Evolutionary conservation across 371 early-diverging fungal species (phyloP).

Genomic region (Mucor irregularis): DNA sequence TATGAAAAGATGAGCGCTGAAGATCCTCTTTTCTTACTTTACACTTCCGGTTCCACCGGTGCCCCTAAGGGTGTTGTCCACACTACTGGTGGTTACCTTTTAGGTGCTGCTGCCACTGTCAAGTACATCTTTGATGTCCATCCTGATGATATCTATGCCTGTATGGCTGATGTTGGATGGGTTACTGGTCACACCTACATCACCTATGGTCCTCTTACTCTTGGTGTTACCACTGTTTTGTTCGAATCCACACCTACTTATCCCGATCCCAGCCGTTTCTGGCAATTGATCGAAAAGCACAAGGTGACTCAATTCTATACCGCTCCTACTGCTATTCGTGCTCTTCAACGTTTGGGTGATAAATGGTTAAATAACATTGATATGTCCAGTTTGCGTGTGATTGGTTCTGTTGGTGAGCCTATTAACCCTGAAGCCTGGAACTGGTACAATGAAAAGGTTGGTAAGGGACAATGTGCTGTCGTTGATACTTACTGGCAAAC

Average conservation of each 20-base stretch:
- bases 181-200: constrained; percentile 79
- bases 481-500: constrained; percentile 98
- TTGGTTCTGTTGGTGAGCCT: constrained; percentile 98
- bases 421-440: constrained; percentile 98
- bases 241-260: constrained; percentile 92
- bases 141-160: constrained; percentile 80
- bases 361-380: constrained; percentile 74
- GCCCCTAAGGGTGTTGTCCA: constrained; percentile 93
- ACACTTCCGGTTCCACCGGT: constrained; percentile 94
- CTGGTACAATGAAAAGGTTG: constrained; percentile 94
- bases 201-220: constrained; percentile 93
- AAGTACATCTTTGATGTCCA: constrained; percentile 93
- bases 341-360: constrained; percentile 87
- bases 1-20: constrained; percentile 80
- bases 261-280: constrained; percentile 84
- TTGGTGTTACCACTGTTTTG: constrained; percentile 91
- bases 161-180: constrained; percentile 81
- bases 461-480: constrained; percentile 80
- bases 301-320: constrained; percentile 98
- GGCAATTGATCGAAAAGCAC: constrained; percentile 85
- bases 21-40: constrained; percentile 94
- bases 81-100: constrained; percentile 92
- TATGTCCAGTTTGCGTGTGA: constrained; percentile 80
- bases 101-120: constrained; percentile 83
- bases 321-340: constrained; percentile 98